These are phyloP conservation scores for Collybia nuda DNA, from an alignment of 768 basidiomycete species.

Conservation along the genomic window DNA sequence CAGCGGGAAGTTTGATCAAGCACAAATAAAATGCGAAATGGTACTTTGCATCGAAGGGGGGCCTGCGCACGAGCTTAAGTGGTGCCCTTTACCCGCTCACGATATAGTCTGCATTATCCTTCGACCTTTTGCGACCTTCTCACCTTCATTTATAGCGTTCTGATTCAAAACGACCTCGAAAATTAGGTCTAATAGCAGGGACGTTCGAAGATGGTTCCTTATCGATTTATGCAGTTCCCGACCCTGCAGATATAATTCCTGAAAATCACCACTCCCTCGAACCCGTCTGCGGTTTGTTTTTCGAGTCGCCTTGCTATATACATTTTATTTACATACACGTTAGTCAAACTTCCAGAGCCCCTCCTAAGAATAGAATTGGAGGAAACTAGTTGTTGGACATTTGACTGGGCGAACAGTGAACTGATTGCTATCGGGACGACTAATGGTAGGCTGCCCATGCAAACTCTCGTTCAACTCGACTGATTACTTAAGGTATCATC, in stretches of 20 bases:
- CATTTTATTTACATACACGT: background rate
- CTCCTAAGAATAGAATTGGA: slow-evolving; percentile 71
- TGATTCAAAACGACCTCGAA: slow-evolving; percentile 33
- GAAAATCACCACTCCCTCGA: slow-evolving; percentile 20
- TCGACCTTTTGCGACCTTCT: background rate
- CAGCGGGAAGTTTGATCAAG: slow-evolving; percentile 24
- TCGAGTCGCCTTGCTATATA: too few relatives aligned
- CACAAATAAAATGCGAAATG: slow-evolving; percentile 75
- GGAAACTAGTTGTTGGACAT: slow-evolving; percentile 71
- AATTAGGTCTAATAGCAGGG: slow-evolving; percentile 82
- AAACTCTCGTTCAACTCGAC: slow-evolving; percentile 50
- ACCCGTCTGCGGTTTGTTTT: slow-evolving; percentile 52
- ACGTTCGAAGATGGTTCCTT: slow-evolving; percentile 88
- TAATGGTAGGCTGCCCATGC: slow-evolving; percentile 54
- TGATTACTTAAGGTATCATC: slow-evolving; percentile 53
- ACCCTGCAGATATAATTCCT: slow-evolving; percentile 55
- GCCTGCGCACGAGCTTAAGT: slow-evolving; percentile 78
- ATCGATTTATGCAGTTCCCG: slow-evolving; percentile 76
- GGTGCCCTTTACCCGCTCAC: slow-evolving; percentile 90
- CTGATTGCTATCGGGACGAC: slow-evolving; percentile 80
- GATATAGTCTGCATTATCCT: slow-evolving; percentile 37
- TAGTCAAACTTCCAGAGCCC: slow-evolving; percentile 65
- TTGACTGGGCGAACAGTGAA: slow-evolving; percentile 92
- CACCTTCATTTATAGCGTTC: slow-evolving; percentile 6
- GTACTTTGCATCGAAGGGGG: slow-evolving; percentile 84